Base-by-base conservation (phyloP, 2,329 filamentous ascomycete species). In the Aureobasidium subglaciale region DNA sequence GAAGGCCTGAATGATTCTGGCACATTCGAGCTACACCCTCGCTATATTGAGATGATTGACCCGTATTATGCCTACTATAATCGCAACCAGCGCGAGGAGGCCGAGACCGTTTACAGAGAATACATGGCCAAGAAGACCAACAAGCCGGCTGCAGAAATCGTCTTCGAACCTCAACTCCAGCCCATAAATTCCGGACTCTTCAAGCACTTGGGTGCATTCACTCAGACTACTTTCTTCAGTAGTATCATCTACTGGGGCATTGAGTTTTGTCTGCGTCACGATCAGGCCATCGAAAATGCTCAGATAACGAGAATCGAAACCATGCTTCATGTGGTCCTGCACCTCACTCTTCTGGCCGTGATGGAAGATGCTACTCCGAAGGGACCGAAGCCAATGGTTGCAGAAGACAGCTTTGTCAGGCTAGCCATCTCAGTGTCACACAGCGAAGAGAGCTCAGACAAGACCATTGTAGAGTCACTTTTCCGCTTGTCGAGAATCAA, bases 41-140 rank as follows among this genome's bases (percentile, higher is more conserved):
- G 95, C 59, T 93, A 86, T 63, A 80, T 96, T 35, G 87, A 92
- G 62, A 81, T 95, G 43, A 84, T 99, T 49, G 95, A 99, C 68
- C 93, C 95, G 1, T 99, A 96, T 68, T 93, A 91, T 65, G 88
- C 91, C 6, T 90, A 97, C 67, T 99, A 96, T 70, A 95, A 85
- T 65, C 95, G 96, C 67, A 99, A 99, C 65, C 92, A 97, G 69
- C 83, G 93, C 49, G 93, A 99, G 67, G 93, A 99, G 69, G 90
- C 92, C 0, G 93, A 99, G 70, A 85, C 82, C 62, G 87, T 90
- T 3, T 96, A 93, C 73, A 90, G 87, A 63, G 86, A 87, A 65
- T 87, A 88, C 76, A 84, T 93, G 76, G 88, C 90, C 10, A 90
- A 90, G 73, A 90, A 88, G 71, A 90, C 86, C 0, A 90, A 91